Evolutionary conservation across 495 filamentous ascomycete species (phyloP).

Genomic region (Podospora comata): DNA sequence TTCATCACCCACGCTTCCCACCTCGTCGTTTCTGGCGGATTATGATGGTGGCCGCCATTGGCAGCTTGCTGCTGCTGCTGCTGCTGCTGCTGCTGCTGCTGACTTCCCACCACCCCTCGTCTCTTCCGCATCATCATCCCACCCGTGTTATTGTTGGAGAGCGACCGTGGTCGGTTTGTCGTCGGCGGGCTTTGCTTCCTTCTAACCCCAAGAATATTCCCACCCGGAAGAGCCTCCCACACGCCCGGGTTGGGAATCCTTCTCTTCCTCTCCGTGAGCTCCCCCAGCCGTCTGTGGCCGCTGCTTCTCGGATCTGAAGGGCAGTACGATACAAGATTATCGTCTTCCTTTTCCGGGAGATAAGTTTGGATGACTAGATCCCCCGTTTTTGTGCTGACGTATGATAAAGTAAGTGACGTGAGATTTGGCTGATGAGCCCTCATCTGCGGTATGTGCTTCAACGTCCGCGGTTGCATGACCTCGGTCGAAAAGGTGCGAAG

Average conservation of each 20-base stretch:
- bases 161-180: slow-evolving; percentile 10
- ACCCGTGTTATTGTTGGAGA: neutral
- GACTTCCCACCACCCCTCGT: slow-evolving; percentile 15
- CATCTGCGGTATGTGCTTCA: slow-evolving; percentile 49
- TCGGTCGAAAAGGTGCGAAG: slow-evolving; percentile 57
- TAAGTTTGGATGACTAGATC: slow-evolving; percentile 57
- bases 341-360: slow-evolving; percentile 44
- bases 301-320: slow-evolving; percentile 19
- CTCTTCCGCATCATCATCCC: too few species aligned
- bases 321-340: slow-evolving; percentile 42
- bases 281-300: slow-evolving; percentile 38
- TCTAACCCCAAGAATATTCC: slow-evolving; percentile 49
- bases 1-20: slow-evolving; percentile 70
- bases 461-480: slow-evolving; percentile 50
- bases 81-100: neutral
- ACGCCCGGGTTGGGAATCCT: slow-evolving; percentile 46
- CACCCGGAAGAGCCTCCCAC: slow-evolving; percentile 48
- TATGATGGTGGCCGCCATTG: neutral
- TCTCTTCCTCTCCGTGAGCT: slow-evolving; percentile 35
- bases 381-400: slow-evolving; percentile 48
- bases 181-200: slow-evolving; percentile 13
- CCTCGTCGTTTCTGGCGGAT: neutral
- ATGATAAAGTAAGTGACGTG: slow-evolving; percentile 52
- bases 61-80: too few species aligned
- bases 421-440: slow-evolving; percentile 47